Evolutionary conservation across 805 yeast species (phyloP), one percentile per base, ranked within the genome.

Genomic region (Vanderwaltozyma verrucispora): DNA sequence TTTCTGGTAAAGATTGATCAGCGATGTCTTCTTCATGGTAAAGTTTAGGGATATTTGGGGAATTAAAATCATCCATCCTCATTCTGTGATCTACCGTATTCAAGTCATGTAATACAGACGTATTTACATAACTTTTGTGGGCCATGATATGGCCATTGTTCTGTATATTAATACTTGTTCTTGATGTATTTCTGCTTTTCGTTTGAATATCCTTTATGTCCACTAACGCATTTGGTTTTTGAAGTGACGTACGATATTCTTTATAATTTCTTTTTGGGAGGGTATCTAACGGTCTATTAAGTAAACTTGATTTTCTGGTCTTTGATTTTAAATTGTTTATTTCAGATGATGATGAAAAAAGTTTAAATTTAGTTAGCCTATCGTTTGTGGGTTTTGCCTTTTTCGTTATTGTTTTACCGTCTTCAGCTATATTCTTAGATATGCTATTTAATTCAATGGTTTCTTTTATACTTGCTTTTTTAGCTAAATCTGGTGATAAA

Each of bases 1-100:
- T 71, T 29, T 70, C 74, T 2, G 75, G 75, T 19, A 70, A 48
- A 4, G 59, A 47, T 8, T 44, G 50, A 29, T 58, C 49, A n/a
- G 42, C 47, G 15, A 25, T 28, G 10, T 16, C 19, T 4, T 29
- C 20, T 8, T 16, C 32, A 18, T 42, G 41, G 13, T 38, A 37
- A 11, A 41, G 37, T 9, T 24, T 20, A 5, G 29, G 29, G 11
- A 32, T 25, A 33, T 29, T 31, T 8, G 14, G 26, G 3, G 36
- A 27, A 11, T 16, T 12, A 31, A 28, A 19, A 13, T 35, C 51
- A 5, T 56, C 57, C 8, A 54, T 37, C 30, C 45, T 45, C 11
- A 40, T 51, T 33, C 61, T 45, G 41, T 58, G 53, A 32, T 60
- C 64, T 17, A 47, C 50, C 12, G 53, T 46, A 36, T 58, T 47